Evolutionary conservation across 1,284 basidiomycete genomes (phyloP).

Genomic region (Ganoderma meredithae): DNA sequence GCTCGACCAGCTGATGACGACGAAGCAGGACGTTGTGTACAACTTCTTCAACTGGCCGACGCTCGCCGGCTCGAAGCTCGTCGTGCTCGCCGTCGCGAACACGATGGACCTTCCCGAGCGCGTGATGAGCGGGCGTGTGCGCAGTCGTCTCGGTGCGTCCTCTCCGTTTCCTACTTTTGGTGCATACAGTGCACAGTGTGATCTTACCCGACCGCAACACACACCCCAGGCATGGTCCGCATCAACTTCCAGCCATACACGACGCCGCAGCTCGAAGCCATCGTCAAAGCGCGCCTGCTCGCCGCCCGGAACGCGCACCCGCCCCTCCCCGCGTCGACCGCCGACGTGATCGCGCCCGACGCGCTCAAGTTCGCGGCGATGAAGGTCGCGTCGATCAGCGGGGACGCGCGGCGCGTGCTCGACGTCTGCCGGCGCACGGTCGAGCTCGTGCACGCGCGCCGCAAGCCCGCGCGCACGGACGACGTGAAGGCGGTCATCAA

Average conservation of each 20-base stretch:
- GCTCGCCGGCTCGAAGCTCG: slow-evolving; percentile 83
- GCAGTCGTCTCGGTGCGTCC: slow-evolving; percentile 85
- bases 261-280: slow-evolving; percentile 82
- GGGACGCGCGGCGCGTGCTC: slow-evolving; percentile 92
- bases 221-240: slow-evolving; percentile 82
- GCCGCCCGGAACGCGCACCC: slow-evolving; percentile 56
- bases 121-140: slow-evolving; percentile 90
- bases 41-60: slow-evolving; percentile 99
- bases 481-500: slow-evolving; percentile 88
- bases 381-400: slow-evolving; percentile 92
- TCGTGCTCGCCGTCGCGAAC: slow-evolving; percentile 98
- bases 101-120: slow-evolving; percentile 98
- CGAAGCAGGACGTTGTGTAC: slow-evolving; percentile 98
- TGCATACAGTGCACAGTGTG: no score
- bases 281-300: slow-evolving; percentile 83
- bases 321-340: slow-evolving; percentile 44
- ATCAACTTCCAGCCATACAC: slow-evolving; percentile 96
- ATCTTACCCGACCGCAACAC: no score
- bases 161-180: not conserved
- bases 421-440: slow-evolving; percentile 94
- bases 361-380: slow-evolving; percentile 92
- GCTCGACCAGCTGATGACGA: slow-evolving; percentile 94
- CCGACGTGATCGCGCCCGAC: slow-evolving; percentile 74
- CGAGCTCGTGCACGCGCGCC: slow-evolving; percentile 70
- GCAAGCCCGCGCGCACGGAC: slow-evolving; percentile 67